Conservation (phyloP, 441 rosid genomes). For the Brassica hybrid region DNA sequence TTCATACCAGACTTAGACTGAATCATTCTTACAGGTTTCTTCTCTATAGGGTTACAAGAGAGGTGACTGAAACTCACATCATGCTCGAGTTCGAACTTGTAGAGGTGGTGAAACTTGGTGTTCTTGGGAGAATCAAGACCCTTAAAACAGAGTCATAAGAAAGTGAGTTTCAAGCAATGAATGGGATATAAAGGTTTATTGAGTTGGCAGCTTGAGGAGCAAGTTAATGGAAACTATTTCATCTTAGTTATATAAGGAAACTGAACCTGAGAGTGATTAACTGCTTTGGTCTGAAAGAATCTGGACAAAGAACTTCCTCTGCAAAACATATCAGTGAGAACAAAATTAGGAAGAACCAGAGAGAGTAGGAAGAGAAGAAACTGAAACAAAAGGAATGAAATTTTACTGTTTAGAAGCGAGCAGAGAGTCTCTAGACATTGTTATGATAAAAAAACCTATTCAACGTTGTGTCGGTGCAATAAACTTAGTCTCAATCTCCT, state of each 20-base stretch:
- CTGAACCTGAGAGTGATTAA: conserved; percentile 22
- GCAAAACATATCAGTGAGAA: conserved; percentile 33
- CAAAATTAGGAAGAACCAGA: conserved; percentile 26
- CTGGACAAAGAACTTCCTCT: conserved; percentile 48
- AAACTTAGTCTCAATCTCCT: conserved; percentile 33
- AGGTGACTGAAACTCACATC: conserved; percentile 65
- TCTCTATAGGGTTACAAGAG: neutral
- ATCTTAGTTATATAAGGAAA: neutral
- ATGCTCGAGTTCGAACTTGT: conserved; percentile 71
- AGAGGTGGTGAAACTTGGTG: conserved; percentile 50
- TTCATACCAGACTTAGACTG: conserved; percentile 23
- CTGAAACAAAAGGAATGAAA: conserved; percentile 23
- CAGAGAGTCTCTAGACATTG: conserved; percentile 47
- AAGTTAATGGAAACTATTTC: conserved; percentile 22
- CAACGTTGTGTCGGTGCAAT: conserved; percentile 46
- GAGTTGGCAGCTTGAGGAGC: conserved; percentile 31
- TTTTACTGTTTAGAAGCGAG: conserved; percentile 54
- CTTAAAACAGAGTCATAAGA: conserved; percentile 31
- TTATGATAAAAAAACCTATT: conserved; percentile 46
- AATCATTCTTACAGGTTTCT: neutral
- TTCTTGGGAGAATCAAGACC: conserved; percentile 49
- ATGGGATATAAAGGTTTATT: neutral
- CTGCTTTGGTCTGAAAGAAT: conserved; percentile 41
- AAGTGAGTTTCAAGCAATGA: conserved; percentile 6
- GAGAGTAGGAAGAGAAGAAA: conserved; percentile 18